Base-by-base conservation (phyloP, 352 stramenopile genomes). In the Peronospora destructor region DNA sequence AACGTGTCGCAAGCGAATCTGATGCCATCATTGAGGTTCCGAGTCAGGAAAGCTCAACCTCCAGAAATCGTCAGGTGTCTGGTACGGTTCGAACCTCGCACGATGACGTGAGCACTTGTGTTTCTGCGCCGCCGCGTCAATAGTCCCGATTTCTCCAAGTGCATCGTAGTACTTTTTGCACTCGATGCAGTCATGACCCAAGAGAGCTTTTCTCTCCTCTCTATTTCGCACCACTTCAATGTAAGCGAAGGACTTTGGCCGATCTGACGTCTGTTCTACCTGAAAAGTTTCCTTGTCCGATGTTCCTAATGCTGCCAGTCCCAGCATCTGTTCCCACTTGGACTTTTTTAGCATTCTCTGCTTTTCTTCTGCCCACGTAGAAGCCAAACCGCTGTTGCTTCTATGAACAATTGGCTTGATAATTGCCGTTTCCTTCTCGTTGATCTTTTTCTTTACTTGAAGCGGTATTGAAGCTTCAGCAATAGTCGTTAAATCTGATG, bases 61-160 rank as follows among this genome's bases (percentile, higher is more conserved):
- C 81, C 81, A 92, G 48, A 91, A 92, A 50, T 88, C 81, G 43
- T 92, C 78, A 6, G 81, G 81, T n/a, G 81, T 92, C 34, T 87
- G 61, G 53, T 86, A 85, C 17, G 74, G 78, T 41, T 87, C 64
- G 28, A 76, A 86, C 40, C 73, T 64, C 6, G 81, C 81, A 11
- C 81, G 81, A 56, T 92, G 81, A 6, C 81, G 76, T 25, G 81
- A 92, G 49, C 81, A 92, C 29, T 64, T 70, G 47, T 62, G 53
- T 53, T 80, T 81, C 14, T 82, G 68, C 17, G 57, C 50, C 23
- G 64, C 49, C 29, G 76, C 58, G 9, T 66, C 63, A 7, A 52
- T 56, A 6, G 68, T 39, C 11, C 78, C 59, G 9, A 80, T 29
- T 21, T 56, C 75, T 12, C 67, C 73, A 29, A 92, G 61, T 28